Conservation (phyloP, 768 basidiomycete genomes). For the Russula ochroleuca region DNA sequence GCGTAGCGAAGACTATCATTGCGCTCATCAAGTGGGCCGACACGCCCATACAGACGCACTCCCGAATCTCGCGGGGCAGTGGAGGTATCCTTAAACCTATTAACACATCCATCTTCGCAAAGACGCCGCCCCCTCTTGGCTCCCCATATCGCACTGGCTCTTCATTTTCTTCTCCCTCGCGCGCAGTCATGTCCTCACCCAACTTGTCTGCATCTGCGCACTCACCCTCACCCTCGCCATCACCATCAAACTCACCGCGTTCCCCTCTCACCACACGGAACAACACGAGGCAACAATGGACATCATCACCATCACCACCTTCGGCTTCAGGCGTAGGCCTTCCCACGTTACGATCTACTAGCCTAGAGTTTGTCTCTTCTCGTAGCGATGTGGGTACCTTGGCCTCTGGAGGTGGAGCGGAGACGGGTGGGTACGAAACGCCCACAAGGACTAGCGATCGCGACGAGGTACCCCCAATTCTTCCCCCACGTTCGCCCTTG, state of each 20-base stretch:
- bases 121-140: slow-evolving; percentile 21
- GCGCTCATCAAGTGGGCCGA: slow-evolving; percentile 63
- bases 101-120: slow-evolving; percentile 33
- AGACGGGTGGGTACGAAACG: slow-evolving; percentile 28
- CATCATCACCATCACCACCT: neutral
- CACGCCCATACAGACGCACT: slow-evolving; percentile 43
- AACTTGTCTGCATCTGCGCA: slow-evolving; percentile 43
- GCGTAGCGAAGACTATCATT: slow-evolving; percentile 72
- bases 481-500: slow-evolving; percentile 51
- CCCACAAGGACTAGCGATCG: slow-evolving; percentile 32
- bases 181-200: slow-evolving; percentile 58
- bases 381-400: slow-evolving; percentile 32
- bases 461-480: slow-evolving; percentile 40
- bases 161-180: slow-evolving; percentile 30
- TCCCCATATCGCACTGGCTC: slow-evolving; percentile 19
- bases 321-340: slow-evolving; percentile 6
- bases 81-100: slow-evolving; percentile 31
- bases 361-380: slow-evolving; percentile 15
- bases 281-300: slow-evolving; percentile 25
- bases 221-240: slow-evolving; percentile 5
- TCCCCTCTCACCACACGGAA: slow-evolving; percentile 18
- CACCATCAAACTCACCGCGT: neutral
- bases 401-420: slow-evolving; percentile 22
- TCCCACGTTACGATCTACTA: slow-evolving; percentile 19
- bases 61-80: slow-evolving; percentile 44